phyloP scores from a whole-genome alignment of 2,329 filamentous ascomycete genomes.

The Hypoxylon sp. region DNA sequence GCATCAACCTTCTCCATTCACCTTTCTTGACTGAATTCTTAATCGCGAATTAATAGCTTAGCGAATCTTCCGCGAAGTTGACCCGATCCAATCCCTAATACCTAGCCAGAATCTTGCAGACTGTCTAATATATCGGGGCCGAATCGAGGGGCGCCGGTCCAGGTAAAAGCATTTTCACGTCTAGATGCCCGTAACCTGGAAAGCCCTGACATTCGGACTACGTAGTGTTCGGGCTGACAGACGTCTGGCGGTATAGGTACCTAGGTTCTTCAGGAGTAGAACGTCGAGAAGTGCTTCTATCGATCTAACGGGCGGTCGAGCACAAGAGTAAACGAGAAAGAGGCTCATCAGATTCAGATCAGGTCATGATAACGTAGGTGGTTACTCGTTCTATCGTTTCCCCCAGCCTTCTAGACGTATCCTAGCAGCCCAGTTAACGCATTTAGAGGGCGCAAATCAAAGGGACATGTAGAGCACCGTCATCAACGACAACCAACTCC shows the following conservation, averaged over 20 bases:
- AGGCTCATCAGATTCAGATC: background rate
- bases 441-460: background rate
- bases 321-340: background rate
- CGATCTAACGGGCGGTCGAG: too few species aligned
- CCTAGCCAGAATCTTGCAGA: background rate
- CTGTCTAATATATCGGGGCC: background rate
- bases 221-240: background rate
- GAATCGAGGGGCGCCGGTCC: too few species aligned
- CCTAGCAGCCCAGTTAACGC: background rate
- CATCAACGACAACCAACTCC: constrained; percentile 27
- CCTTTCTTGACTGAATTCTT: too few species aligned
- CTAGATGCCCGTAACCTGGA: background rate
- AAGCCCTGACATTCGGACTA: background rate
- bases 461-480: constrained; percentile 23
- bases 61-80: too few species aligned
- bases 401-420: background rate
- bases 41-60: too few species aligned
- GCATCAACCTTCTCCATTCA: too few species aligned
- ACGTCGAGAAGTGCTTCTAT: background rate
- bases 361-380: background rate
- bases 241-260: background rate
- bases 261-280: too few species aligned
- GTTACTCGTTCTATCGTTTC: constrained; percentile 2
- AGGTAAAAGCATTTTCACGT: background rate
- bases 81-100: too few species aligned